These are phyloP conservation scores for Begonia fuchsioides DNA, from an alignment of 306 rosid genomes.

Conservation along the genomic window DNA sequence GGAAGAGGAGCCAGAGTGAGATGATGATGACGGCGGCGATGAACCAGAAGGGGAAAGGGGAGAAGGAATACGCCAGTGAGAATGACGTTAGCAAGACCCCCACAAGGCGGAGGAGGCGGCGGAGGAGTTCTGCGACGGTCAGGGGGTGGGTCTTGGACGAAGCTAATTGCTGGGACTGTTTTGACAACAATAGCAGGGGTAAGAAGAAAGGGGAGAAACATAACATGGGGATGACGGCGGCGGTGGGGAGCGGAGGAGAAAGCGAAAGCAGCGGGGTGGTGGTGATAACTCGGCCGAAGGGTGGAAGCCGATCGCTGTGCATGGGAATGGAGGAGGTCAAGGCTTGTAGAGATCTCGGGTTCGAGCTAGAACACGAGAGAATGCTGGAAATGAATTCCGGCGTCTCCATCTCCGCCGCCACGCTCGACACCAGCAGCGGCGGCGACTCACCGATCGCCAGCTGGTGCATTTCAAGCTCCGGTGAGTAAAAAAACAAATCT, in stretches of 20 bases:
- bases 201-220: slow-evolving; percentile 8
- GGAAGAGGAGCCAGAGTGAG: slow-evolving; percentile 8
- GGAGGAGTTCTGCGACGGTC: slow-evolving; percentile 17
- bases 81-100: slow-evolving; percentile 20
- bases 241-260: slow-evolving; percentile 16
- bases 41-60: slow-evolving; percentile 1
- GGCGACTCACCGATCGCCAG: slow-evolving; percentile 54
- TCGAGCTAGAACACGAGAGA: slow-evolving; percentile 48
- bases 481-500: slow-evolving; percentile 15
- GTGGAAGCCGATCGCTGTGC: slow-evolving; percentile 49
- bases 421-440: slow-evolving; percentile 57
- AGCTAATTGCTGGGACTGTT: slow-evolving; percentile 1
- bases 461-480: slow-evolving; percentile 73
- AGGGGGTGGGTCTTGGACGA: slow-evolving; percentile 7
- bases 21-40: slow-evolving; percentile 1
- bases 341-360: slow-evolving; percentile 85
- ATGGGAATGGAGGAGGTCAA: slow-evolving; percentile 82
- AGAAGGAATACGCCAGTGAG: slow-evolving; percentile 48
- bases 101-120: slow-evolving; percentile 7
- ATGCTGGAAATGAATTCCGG: slow-evolving; percentile 32
- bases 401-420: slow-evolving; percentile 23
- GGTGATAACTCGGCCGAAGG: slow-evolving; percentile 60
- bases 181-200: not conserved
- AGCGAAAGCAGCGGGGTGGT: slow-evolving; percentile 16
- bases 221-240: not conserved